Evolutionary conservation across 768 basidiomycete species (phyloP), one percentile per base, ranked within the genome.

Genomic region (Hericium coralloides): DNA sequence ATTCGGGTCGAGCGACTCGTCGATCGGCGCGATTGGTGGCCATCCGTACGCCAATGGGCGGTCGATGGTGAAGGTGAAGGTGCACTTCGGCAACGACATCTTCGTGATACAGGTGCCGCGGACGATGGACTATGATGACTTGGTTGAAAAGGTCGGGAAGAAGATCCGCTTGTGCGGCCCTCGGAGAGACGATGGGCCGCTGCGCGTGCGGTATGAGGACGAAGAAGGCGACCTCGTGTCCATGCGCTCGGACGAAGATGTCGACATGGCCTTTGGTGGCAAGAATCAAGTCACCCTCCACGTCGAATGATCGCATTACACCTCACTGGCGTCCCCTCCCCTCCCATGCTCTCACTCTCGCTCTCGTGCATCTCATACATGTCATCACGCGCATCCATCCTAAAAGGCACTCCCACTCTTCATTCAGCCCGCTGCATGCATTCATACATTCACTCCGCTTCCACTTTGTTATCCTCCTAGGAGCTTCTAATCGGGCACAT

Each of bases 81-180:
- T 98, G 54, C 89, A 91, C 69, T 98, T 89, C 74, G 85, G 92
- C 65, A 90, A 95, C 64, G 94, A 97, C 68, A 89, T 97, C 49
- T 98, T 98, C 67, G 88, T 95, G 60, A 90, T 98, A 57, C 89
- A 92, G 70, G 92, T 95, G 23, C 80, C 89, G 45, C 80, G 86
- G 59, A 72, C 76, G 59, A 91, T 90, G 37, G 84, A 89, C 68
- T 95, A 87, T 70, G 76, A 74, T 53, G 89, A 93, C 47, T 77
- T 98, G 53, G 87, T 95, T 53, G 89, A 93, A 69, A 88, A 86
- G 68, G 92, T 98, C 1, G 86, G 89, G 37, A 84, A 85, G 73
- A 98, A 98, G 81, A 95, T 98, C 63, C 81, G 92, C 31, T 77
- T 95, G 25, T 95, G 93, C 68, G 92, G 92, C 18, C 89, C 89